These are phyloP conservation scores for Backusella australiensis DNA, from an alignment of 192 early-diverging fungal species.

Conservation along the genomic window DNA sequence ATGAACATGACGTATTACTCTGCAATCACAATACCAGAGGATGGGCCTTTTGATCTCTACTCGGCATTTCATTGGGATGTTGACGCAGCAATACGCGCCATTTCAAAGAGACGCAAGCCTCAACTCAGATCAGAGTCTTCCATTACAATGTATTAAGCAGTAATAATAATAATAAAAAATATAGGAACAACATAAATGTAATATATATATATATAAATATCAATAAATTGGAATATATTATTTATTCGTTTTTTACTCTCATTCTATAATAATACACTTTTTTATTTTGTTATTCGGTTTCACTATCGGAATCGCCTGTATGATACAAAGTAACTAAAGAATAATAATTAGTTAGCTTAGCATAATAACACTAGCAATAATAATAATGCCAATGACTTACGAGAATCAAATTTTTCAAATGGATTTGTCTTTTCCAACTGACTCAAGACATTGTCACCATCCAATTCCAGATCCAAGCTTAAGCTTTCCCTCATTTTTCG, in stretches of 20 bases:
- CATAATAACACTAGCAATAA: not conserved
- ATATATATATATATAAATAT: constrained; percentile 1
- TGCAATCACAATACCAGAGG: not conserved
- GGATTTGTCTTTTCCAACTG: constrained; percentile 37
- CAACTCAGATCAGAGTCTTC: constrained; percentile 2
- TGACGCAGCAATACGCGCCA: constrained; percentile 24
- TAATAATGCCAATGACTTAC: constrained; percentile 20
- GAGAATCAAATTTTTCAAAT: constrained; percentile 61
- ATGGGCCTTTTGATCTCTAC: constrained; percentile 21
- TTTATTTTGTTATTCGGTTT: not conserved
- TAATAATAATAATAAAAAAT: not conserved
- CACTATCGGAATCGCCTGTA: not conserved
- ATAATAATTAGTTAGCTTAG: not conserved
- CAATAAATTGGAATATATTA: not conserved
- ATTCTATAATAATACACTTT: not conserved
- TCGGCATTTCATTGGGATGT: constrained; percentile 38
- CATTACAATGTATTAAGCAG: not conserved
- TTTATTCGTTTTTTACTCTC: not conserved
- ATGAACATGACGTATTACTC: not conserved
- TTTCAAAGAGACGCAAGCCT: constrained; percentile 1
- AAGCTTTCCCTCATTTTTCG: constrained; percentile 59
- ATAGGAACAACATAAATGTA: not conserved
- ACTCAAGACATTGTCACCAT: constrained; percentile 35
- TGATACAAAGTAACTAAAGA: not conserved
- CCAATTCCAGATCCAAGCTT: constrained; percentile 65